phyloP scores from a whole-genome alignment of 495 filamentous ascomycete species.

The Acidomyces sp. region DNA sequence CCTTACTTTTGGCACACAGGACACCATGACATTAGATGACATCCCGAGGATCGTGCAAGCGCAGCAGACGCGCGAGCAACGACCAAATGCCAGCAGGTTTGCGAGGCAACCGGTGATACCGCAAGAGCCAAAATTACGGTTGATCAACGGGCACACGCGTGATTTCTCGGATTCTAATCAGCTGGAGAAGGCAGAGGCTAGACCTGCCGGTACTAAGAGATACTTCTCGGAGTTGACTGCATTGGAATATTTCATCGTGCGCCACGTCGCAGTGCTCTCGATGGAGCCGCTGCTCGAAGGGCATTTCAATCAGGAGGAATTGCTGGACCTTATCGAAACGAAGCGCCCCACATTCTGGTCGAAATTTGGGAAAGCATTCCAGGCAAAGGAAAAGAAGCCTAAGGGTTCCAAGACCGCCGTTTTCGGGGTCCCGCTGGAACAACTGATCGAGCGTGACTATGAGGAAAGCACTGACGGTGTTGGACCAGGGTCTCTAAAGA shows the following conservation, averaged over 20 bases:
- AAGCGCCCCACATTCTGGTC: conserved; percentile 87
- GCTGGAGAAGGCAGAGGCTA: conserved; percentile 39
- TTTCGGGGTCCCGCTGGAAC: conserved; percentile 76
- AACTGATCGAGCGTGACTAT: conserved; percentile 81
- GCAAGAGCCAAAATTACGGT: conserved; percentile 52
- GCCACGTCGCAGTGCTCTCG: conserved; percentile 84
- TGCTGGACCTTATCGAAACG: conserved; percentile 89
- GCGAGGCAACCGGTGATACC: conserved; percentile 60
- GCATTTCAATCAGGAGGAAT: conserved; percentile 82
- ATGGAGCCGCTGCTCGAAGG: conserved; percentile 89
- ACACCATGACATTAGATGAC: conserved; percentile 87
- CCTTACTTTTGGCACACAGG: conserved; percentile 74
- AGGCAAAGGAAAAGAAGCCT: conserved; percentile 43
- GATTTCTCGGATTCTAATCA: conserved; percentile 57
- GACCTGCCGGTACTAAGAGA: conserved; percentile 41
- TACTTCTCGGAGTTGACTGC: conserved; percentile 96
- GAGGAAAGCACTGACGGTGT: conserved; percentile 93
- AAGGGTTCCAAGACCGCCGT: conserved; percentile 72
- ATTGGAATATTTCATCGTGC: conserved; percentile 92
- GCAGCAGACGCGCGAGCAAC: conserved; percentile 85
- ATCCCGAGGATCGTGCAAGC: conserved; percentile 95
- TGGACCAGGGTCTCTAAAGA: conserved; percentile 74
- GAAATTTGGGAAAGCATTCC: conserved; percentile 91
- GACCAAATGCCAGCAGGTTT: conserved; percentile 69
- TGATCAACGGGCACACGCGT: conserved; percentile 65